phyloP scores from a whole-genome alignment of 2,329 filamentous ascomycete species.

The Cadophora gregata region DNA sequence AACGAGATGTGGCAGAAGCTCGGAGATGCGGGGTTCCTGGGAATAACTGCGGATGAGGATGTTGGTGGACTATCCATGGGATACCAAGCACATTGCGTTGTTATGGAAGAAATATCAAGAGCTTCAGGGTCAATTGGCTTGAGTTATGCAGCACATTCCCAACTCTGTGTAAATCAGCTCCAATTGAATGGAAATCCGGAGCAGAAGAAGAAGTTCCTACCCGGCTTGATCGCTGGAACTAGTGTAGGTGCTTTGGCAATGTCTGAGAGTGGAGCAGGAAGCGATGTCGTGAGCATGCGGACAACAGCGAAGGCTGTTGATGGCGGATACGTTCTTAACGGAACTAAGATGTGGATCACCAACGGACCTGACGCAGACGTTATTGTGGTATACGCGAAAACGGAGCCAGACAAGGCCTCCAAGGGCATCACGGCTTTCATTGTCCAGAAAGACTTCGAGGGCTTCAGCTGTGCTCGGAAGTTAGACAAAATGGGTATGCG shows the following conservation, averaged over 20 bases:
- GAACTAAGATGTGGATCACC: conserved; percentile 93
- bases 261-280: conserved; percentile 90
- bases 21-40: conserved; percentile 88
- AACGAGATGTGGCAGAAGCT: conserved; percentile 92
- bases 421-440: conserved; percentile 97
- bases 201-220: conserved; percentile 83
- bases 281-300: conserved; percentile 96
- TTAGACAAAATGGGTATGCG: conserved; percentile 99
- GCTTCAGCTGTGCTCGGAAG: conserved; percentile 88
- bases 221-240: conserved; percentile 79
- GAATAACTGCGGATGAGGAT: conserved; percentile 91
- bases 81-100: conserved; percentile 94
- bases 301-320: conserved; percentile 80
- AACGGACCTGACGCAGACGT: conserved; percentile 95
- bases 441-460: conserved; percentile 70
- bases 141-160: conserved; percentile 94
- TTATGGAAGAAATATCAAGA: conserved; percentile 92
- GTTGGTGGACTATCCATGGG: conserved; percentile 90
- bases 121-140: conserved; percentile 85
- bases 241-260: conserved; percentile 90
- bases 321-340: conserved; percentile 85
- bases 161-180: conserved; percentile 95
- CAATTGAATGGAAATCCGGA: conserved; percentile 82
- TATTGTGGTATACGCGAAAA: conserved; percentile 97
- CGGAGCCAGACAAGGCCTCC: conserved; percentile 75